Evolutionary conservation across 176 grass and related monocot species (phyloP).

Genomic region (Oryza coarctata): DNA sequence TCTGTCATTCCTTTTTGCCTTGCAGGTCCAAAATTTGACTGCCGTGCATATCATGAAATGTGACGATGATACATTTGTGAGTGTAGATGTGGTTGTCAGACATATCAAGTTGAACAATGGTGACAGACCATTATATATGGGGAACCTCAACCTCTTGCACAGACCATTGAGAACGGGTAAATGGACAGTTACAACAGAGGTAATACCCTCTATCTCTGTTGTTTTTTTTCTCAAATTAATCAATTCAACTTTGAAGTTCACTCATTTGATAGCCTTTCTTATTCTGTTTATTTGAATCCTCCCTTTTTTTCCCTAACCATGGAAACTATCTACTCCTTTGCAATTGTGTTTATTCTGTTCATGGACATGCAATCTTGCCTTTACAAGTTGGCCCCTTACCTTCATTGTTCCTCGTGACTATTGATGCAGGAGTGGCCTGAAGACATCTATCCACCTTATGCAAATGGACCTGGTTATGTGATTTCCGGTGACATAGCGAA

Average conservation of each 20-base stretch:
- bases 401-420: background rate
- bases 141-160: slow-evolving; percentile 95
- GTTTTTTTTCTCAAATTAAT: background rate
- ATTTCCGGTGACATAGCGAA: slow-evolving; percentile 85
- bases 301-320: background rate
- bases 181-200: slow-evolving; percentile 90
- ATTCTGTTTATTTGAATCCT: background rate
- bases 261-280: background rate
- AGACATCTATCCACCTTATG: slow-evolving; percentile 89
- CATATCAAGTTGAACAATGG: slow-evolving; percentile 60
- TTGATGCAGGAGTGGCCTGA: slow-evolving; percentile 87
- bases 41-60: slow-evolving; percentile 90
- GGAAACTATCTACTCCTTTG: background rate
- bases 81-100: slow-evolving; percentile 73
- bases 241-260: background rate
- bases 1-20: slow-evolving; percentile 13
- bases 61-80: slow-evolving; percentile 91
- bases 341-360: background rate
- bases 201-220: slow-evolving; percentile 22
- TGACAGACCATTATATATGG: slow-evolving; percentile 74
- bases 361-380: background rate
- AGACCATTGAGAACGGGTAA: slow-evolving; percentile 88
- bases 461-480: slow-evolving; percentile 90
- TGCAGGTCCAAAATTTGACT: slow-evolving; percentile 80
- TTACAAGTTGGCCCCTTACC: background rate